These are phyloP conservation scores for Chrysanthemum makinoi DNA, from an alignment of 129 eudicot genomes.

Conservation along the genomic window DNA sequence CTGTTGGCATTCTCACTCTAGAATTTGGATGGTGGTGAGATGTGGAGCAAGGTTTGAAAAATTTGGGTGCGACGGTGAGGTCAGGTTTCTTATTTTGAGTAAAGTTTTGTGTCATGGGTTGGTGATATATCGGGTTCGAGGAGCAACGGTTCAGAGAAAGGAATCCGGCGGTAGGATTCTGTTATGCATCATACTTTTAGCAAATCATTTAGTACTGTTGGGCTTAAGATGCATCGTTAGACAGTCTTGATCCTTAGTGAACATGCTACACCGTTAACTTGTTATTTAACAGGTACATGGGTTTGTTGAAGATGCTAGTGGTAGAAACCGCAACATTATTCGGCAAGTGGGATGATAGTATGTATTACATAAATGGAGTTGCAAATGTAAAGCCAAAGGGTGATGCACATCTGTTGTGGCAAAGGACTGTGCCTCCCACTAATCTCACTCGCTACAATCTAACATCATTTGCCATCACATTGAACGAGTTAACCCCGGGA, in stretches of 20 bases:
- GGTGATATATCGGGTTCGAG: constrained; percentile 80
- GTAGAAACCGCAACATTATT: constrained; percentile 39
- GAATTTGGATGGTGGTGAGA: constrained; percentile 93
- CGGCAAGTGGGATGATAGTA: constrained; percentile 83
- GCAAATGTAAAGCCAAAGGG: constrained; percentile 43
- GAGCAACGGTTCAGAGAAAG: constrained; percentile 80
- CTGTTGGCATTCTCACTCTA: constrained; percentile 73
- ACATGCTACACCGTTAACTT: background rate
- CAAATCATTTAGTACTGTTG: background rate
- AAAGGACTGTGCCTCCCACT: constrained; percentile 54
- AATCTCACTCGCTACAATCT: constrained; percentile 80
- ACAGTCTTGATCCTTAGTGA: background rate
- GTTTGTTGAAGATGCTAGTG: constrained; percentile 44
- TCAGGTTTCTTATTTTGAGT: constrained; percentile 83
- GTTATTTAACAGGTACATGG: constrained; percentile 67
- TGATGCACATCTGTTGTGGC: constrained; percentile 61
- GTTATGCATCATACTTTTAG: background rate
- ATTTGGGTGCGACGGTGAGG: no score
- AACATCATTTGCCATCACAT: constrained; percentile 80
- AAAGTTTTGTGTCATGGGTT: constrained; percentile 77
- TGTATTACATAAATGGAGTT: constrained; percentile 58
- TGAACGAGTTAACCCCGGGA: constrained; percentile 85
- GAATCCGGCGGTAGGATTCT: constrained; percentile 63
- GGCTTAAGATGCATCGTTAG: background rate
- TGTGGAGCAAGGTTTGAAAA: constrained; percentile 78